These are phyloP conservation scores for Aspergillus versicolor DNA, from an alignment of 2,329 filamentous ascomycete genomes.

Conservation along the genomic window DNA sequence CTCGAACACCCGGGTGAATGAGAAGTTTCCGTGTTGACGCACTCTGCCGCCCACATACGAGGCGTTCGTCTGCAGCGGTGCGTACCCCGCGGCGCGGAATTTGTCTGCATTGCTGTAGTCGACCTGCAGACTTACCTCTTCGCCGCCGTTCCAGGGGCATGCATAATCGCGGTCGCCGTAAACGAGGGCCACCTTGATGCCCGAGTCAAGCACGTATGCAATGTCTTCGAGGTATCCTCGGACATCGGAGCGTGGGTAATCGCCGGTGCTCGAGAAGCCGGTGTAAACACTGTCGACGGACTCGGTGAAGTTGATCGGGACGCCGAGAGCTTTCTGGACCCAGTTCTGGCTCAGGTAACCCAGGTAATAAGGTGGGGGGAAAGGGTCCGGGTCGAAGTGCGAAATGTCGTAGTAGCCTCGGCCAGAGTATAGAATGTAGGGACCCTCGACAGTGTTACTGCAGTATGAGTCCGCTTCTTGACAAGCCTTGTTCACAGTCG, in stretches of 20 bases:
- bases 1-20: conserved; percentile 49
- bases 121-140: conserved; percentile 51
- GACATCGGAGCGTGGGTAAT: conserved; percentile 49
- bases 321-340: conserved; percentile 59
- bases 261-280: conserved; percentile 50
- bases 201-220: conserved; percentile 54
- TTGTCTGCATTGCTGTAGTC: conserved; percentile 43
- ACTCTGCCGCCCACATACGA: conserved; percentile 48
- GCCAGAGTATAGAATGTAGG: conserved; percentile 43
- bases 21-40: conserved; percentile 50
- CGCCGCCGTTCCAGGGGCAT: conserved; percentile 59
- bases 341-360: conserved; percentile 59
- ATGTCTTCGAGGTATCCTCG: conserved; percentile 37
- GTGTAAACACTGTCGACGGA: conserved; percentile 43
- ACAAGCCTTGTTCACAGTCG: conserved; percentile 48
- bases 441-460: conserved; percentile 43
- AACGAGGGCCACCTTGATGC: conserved; percentile 57
- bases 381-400: conserved; percentile 52
- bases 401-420: conserved; percentile 60
- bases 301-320: conserved; percentile 59
- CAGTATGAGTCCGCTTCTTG: conserved; percentile 48
- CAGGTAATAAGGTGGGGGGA: conserved; percentile 52
- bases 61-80: conserved; percentile 41
- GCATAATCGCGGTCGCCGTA: conserved; percentile 61
- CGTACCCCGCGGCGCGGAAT: conserved; percentile 54